Base-by-base conservation (phyloP, 495 filamentous ascomycete genomes). In the Clohesyomyces aquaticus region DNA sequence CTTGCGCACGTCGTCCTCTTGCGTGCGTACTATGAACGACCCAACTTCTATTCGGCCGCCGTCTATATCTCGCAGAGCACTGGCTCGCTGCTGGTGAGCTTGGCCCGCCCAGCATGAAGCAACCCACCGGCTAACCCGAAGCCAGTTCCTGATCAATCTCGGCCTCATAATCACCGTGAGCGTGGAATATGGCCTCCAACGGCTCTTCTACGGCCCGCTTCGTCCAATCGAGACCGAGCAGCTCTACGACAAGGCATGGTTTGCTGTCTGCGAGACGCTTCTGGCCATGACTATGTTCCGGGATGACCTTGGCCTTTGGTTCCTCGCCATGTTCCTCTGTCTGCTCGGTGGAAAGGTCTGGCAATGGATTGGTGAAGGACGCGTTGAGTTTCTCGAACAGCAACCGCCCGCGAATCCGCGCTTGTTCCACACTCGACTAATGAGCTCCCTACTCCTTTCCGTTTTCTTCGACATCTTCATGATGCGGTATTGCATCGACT, bases 261-360 rank as follows among this genome's bases (percentile, higher is more conserved):
- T 96, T 72, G 92, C 93, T 51, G 86, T 98, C 42, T 96, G 92
- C 22, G 94, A 98, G 74, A 98, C 94, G 65, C 93, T 90, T 74
- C 82, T 98, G 42, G 94, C 95, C 16, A 97, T 98, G 93, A 96
- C 93, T n/a, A 96, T 96, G 66, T 98, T 98, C 74, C 83, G 94
- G 21, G 94, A 96, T 56, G 91, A 96, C 72, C 83, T 98, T 29
- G 95, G 96, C 47, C 88, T 85, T 26, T 95, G 91, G 85, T 96
- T 98, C 70, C 76, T 98, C 52, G 84, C 94, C 66, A 98, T 98
- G 93, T 97, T 98, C 71, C 89, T 94, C 16, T 85, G 85, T 35
- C 81, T 98, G n/a, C 81, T 98, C 47, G 90, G 89, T 26, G 91
- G 91, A 45, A 97, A 96, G 76, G 91, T 98, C 45, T 98, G 95